Base-by-base conservation (phyloP, 2,329 filamentous ascomycete genomes). In the Colletotrichum siamense region DNA sequence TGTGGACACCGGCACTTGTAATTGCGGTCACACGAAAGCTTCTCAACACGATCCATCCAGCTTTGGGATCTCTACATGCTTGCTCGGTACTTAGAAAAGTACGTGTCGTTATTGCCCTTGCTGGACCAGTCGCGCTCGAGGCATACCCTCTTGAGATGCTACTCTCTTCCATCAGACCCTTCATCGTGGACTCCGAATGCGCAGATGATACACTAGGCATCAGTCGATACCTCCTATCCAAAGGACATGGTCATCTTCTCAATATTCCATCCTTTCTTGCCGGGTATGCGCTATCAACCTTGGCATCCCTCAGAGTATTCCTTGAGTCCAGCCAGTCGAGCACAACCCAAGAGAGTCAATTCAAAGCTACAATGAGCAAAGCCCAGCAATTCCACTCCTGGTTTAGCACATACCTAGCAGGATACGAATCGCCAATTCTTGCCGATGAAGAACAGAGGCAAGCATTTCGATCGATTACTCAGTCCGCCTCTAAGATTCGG, bases 71-170 rank as follows among this genome's bases (percentile, higher is more conserved):
- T 24, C 87, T 98, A 7, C 95, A 98, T 83, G 94, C 95, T 49
- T 97, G 95, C 82, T 94, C 95, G 3, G 92, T 98, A 5, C 90
- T 99, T 68, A 93, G 96, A 52, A 98, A 98, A 82, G 90, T 99
- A 63, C 91, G 96, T 39, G 91, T 98, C 10, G 86, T 99, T 18
- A 90, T 99, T 30, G 94, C 92, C 75, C 87, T 99, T 62, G 94
- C 95, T 30, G 96, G 95, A 0, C 83, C 91, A 1, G 89, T 93
- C 67, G 95, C 94, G n/a, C 88, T 94, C 28, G 87, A 92, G 55
- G 94, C 94, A 0, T 99, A 99, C 81, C 95, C 95, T 13, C 84
- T 98, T 16, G 95, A 99, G 83, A 97, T 98, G 95, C 89, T 98
- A 1, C 88, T 99, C 3, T 95, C 96, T 80, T 94, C 94, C 2